A percentile compares a stretch with the other conserved stretches of the same genome.
Evolutionary conservation across 2,329 filamentous ascomycete genomes (phyloP).

Genomic region (Fonsecaea nubica): DNA sequence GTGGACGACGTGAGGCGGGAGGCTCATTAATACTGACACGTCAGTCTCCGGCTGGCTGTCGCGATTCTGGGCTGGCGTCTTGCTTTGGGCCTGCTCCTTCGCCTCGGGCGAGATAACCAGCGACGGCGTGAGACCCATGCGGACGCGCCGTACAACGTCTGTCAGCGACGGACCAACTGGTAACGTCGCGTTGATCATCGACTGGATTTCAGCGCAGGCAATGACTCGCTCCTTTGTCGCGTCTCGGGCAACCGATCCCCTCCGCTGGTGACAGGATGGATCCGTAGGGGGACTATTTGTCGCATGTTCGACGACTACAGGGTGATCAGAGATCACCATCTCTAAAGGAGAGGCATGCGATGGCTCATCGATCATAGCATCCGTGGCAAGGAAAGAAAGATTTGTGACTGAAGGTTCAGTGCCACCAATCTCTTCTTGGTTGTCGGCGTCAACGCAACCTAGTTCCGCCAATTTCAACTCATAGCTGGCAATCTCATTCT

Average conservation of each 20-base stretch:
- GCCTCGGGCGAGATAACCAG: conserved; percentile 22
- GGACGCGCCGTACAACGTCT: conserved; percentile 39
- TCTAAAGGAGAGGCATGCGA: conserved; percentile 4
- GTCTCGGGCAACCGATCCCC: conserved; percentile 5
- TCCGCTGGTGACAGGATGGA: not conserved
- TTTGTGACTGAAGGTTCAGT: conserved; percentile 5
- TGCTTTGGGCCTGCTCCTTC: conserved; percentile 6
- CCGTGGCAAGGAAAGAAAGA: conserved; percentile 7
- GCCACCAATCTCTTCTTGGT: not conserved
- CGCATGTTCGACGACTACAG: not conserved
- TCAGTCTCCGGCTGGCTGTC: conserved; percentile 2
- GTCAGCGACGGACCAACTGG: conserved; percentile 33
- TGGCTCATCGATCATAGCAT: conserved; percentile 1
- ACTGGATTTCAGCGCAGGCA: conserved; percentile 27
- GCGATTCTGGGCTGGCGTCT: conserved; percentile 3
- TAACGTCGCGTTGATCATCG: conserved; percentile 26
- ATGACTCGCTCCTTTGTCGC: conserved; percentile 18
- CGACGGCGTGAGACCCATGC: conserved; percentile 43
- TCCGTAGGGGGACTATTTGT: conserved; percentile 1
- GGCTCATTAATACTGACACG: conserved; percentile 11
- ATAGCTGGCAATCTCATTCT: conserved; percentile 13
- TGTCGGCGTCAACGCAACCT: not conserved
- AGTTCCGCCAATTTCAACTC: conserved; percentile 15
- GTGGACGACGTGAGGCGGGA: conserved; percentile 28
- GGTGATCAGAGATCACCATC: conserved; percentile 6